Base-by-base conservation (phyloP, 2,329 filamentous ascomycete genomes). In the Ustilaginoidea virens region DNA sequence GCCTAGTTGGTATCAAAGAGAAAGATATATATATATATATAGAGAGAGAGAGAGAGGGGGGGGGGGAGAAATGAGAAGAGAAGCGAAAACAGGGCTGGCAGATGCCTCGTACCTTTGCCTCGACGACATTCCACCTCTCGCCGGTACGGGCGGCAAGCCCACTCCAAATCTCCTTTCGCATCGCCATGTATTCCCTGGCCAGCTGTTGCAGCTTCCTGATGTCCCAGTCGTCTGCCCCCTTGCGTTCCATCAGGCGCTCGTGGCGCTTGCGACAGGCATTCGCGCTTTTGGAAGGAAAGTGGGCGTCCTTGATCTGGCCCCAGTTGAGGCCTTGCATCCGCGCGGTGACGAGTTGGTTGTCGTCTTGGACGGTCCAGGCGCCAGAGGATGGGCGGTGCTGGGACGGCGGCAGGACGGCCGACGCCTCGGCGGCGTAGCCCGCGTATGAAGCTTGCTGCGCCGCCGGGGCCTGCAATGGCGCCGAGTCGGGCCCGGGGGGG, bases 261-360 rank as follows among this genome's bases (percentile, higher is more conserved):
- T 92, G 82, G 31, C 83, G 72, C 58, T 92, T 92, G 38, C 83
- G 80, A 55, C 83, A 92, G 12, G 85, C 85, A 49, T 90, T 90
- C 33, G 77, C 60, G 7, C 70, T 73, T 60, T 92, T 92, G 48
- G 56, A 63, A 1, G 76, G 78, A 49, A 92, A 92, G 53, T 82
- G 72, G 36, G 66, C 69, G 36, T 64, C 63, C 42, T 83, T 75
- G 46, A 92, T 90, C 42, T 81, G 76, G 30, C 70, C 68, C 83
- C 83, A 92, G 53, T 86, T 87, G 48, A 85, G 66, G 15, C 80
- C 79, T 43, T 75, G 70, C 27, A 76, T 69, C 30, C 83, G 70
- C 11, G 81, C 80, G 24, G 61, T 56, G 36, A 87, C 61, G 24
- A 92, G 67, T 21, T 70, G 70, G 42, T 78, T 66, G 51, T 92